Evolutionary conservation across 495 filamentous ascomycete genomes (phyloP), one percentile per base, ranked within the genome.

Genomic region (Annulohypoxylon moriforme): DNA sequence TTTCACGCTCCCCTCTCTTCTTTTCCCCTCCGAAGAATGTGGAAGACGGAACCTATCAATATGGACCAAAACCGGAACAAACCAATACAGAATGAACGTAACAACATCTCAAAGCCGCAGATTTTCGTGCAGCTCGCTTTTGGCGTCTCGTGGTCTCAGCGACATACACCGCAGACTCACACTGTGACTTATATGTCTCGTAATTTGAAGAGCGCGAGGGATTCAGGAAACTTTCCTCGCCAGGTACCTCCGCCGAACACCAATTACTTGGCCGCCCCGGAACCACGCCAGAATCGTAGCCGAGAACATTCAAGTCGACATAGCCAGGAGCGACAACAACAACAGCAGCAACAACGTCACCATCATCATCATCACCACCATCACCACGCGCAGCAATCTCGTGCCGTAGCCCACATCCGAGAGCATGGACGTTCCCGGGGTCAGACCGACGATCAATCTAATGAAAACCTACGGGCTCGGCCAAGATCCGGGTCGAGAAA

Each of bases 121-220:
- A 71, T 85, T 29, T 84, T 84, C 46, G 72, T 85, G 1, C 81
- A 83, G 25, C 65, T 85, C 61, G 81, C 81, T 60, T 83, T 84
- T 34, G 78, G 82, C 33, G 73, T 85, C 22, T 84, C 82, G 1
- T 85, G 79, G 80, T 74, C 73, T 42, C 65, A 69, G 13, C 78
- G 76, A 22, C 77, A 81, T 27, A 59, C 75, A 2, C 77, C 80
- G 13, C 81, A 79, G 59, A 79, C 73, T 38, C 83, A 82, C 68
- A 80, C 81, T 38, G 13, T 84, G 60, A 84, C 80, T 31, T 85
- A 80, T 64, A 76, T 79, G 52, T 85, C 83, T 24, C 76, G 79
- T 50, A 75, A 75, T 50, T 22, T 78, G 55, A 80, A 83, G 52
- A 80, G 80, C 25, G 74, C 80, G 24, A 71, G 71, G 59, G 60